These are phyloP conservation scores for Euryodendron excelsum DNA, from an alignment of 148 eudicot species.

Conservation along the genomic window DNA sequence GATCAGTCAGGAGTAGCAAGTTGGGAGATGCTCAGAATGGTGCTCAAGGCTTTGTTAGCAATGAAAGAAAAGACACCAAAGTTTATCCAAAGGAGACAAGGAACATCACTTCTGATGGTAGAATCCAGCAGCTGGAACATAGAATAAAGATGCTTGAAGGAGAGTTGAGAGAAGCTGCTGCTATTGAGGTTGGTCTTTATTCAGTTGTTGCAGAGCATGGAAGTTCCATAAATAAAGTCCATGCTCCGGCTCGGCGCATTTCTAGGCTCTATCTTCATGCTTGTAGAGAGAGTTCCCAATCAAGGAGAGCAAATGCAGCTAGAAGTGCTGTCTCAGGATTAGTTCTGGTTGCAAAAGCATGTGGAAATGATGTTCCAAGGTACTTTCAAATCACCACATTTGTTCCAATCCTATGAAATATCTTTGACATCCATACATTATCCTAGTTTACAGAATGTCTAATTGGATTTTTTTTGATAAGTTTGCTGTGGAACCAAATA, in stretches of 20 bases:
- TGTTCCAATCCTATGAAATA: neutral
- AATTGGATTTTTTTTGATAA: neutral
- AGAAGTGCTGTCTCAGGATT: constrained; percentile 78
- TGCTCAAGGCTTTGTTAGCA: constrained; percentile 14
- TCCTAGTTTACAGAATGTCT: neutral
- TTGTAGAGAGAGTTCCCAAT: constrained; percentile 43
- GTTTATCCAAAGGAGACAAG: constrained; percentile 37
- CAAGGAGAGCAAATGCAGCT: constrained; percentile 66
- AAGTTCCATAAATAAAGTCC: constrained; percentile 84
- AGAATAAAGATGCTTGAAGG: constrained; percentile 68
- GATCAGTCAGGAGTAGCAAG: constrained; percentile 31
- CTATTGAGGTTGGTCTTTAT: constrained; percentile 73
- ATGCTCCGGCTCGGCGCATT: constrained; percentile 95
- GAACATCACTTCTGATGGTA: constrained; percentile 36
- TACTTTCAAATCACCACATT: constrained; percentile 11
- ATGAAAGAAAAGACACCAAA: constrained; percentile 37
- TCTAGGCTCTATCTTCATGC: constrained; percentile 85
- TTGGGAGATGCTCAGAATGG: constrained; percentile 18
- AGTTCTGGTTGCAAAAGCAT: constrained; percentile 85
- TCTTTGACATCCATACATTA: neutral
- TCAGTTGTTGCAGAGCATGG: constrained; percentile 94
- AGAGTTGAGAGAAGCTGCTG: constrained; percentile 91
- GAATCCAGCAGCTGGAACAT: constrained; percentile 53
- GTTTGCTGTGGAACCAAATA: neutral
- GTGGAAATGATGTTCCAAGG: constrained; percentile 99